These are phyloP conservation scores for Boletus rubroflammeus DNA, from an alignment of 768 basidiomycete species.

Conservation along the genomic window DNA sequence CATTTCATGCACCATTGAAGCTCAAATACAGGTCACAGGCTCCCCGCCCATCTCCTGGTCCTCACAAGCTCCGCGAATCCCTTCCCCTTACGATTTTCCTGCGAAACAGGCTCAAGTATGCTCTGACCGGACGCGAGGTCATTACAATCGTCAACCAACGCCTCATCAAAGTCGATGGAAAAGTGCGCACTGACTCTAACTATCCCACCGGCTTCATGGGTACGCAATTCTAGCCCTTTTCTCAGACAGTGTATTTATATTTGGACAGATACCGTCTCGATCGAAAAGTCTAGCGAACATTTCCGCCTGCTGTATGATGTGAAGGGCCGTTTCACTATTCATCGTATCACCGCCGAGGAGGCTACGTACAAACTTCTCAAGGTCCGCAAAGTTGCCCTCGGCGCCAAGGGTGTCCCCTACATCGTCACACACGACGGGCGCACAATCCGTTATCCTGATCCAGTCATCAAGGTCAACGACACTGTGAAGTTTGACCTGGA, in stretches of 20 bases:
- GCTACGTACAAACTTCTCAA: slow-evolving; percentile 95
- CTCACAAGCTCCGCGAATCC: slow-evolving; percentile 98
- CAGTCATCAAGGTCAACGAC: slow-evolving; percentile 92
- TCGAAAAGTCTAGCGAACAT: slow-evolving; percentile 98
- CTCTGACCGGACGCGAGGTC: slow-evolving; percentile 94
- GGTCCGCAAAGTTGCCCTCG: slow-evolving; percentile 88
- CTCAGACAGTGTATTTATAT: background rate
- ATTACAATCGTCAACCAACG: slow-evolving; percentile 93
- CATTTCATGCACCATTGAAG: background rate
- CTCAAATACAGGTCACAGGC: slow-evolving; percentile 49
- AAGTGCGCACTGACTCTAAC: slow-evolving; percentile 96
- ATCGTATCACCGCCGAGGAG: slow-evolving; percentile 98
- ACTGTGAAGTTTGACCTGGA: slow-evolving; percentile 96
- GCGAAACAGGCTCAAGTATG: slow-evolving; percentile 99
- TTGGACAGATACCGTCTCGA: slow-evolving; percentile 81
- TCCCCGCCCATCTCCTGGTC: slow-evolving; percentile 95
- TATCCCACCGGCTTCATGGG: slow-evolving; percentile 98
- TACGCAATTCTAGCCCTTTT: slow-evolving; percentile 34
- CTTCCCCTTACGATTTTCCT: slow-evolving; percentile 97
- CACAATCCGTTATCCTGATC: slow-evolving; percentile 99
- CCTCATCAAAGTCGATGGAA: slow-evolving; percentile 96
- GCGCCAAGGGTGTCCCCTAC: slow-evolving; percentile 91
- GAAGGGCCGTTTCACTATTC: slow-evolving; percentile 99
- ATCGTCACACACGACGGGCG: slow-evolving; percentile 99
- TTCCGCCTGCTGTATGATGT: slow-evolving; percentile 99